Base-by-base conservation (phyloP, 495 filamentous ascomycete species). In the Penicillium desertorum region DNA sequence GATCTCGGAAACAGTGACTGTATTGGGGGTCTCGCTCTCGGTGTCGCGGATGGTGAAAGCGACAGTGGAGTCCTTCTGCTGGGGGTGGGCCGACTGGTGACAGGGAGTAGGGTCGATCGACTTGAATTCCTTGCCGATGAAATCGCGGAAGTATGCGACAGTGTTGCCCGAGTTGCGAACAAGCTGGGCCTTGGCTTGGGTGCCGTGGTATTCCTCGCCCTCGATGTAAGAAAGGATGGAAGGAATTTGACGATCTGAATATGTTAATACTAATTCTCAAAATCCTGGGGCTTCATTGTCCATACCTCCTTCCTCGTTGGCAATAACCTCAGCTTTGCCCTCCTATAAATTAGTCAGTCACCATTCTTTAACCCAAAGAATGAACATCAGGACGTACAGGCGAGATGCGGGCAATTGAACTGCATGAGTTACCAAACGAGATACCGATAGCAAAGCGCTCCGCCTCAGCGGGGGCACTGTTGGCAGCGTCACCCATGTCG, bases 261-360 rank as follows among this genome's bases (percentile, higher is more conserved):
- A 56, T 17, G 23, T 62, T 54, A 52, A 54, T 56, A 41, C 22
- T 62, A 62, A 47, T 45, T 51, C 20, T 49, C 47, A 27, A 23
- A 23, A 45, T 20, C 45, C 42, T 7, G 53, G 62, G 43, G 56
- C 45, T 52, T 20, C 39, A 17, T 44, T 49, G 32, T 66, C 6
- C 86, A 70, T 69, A 94, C 91, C 91, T 83, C 94, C 94, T 75
- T 98, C 94, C 76, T 98, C 95, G 76, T 98, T 98, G 57, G 95
- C 94, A 74, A 98, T 98, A 65, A 98, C 93, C 71, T 96, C 91
- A 59, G 91, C 87, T 77, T 93, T 96, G 73, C 92, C 93, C 64
- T 98, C 94, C 80, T 87, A 64, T 60, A 66, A 17, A 39, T 23
- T 23, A 45, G 20, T 57, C 44, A 62, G 62, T 68, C 19, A 60